These are phyloP conservation scores for Curvularia hawaiiensis DNA, from an alignment of 2,329 filamentous ascomycete genomes.

Conservation along the genomic window DNA sequence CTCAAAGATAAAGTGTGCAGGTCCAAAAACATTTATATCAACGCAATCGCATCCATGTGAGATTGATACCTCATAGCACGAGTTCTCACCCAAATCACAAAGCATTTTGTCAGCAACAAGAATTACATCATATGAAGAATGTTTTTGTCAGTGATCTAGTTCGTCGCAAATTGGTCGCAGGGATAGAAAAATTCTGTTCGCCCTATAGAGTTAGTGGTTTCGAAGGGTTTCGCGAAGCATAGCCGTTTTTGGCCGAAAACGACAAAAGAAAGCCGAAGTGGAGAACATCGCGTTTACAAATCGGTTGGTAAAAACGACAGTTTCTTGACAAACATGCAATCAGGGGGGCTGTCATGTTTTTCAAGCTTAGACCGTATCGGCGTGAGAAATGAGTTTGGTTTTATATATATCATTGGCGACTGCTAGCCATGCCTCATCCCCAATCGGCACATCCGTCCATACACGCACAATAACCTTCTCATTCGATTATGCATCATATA, in stretches of 20 bases:
- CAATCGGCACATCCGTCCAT: background rate
- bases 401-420: background rate
- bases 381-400: no score
- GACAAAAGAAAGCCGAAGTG: background rate
- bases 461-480: background rate
- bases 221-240: background rate
- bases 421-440: background rate
- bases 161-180: background rate
- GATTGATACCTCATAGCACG: background rate
- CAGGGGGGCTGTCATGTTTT: background rate
- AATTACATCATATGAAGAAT: background rate
- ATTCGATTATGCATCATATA: background rate
- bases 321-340: background rate
- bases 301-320: background rate
- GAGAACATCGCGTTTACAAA: background rate
- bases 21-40: background rate
- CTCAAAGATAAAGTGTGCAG: no score
- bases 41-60: background rate
- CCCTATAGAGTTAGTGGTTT: background rate
- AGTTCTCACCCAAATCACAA: background rate
- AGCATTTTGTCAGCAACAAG: background rate
- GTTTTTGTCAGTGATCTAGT: background rate
- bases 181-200: slow-evolving; percentile 1
- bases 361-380: background rate
- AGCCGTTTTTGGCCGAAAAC: background rate